phyloP scores from a whole-genome alignment of 306 rosid genomes.

The Geum urbanum region DNA sequence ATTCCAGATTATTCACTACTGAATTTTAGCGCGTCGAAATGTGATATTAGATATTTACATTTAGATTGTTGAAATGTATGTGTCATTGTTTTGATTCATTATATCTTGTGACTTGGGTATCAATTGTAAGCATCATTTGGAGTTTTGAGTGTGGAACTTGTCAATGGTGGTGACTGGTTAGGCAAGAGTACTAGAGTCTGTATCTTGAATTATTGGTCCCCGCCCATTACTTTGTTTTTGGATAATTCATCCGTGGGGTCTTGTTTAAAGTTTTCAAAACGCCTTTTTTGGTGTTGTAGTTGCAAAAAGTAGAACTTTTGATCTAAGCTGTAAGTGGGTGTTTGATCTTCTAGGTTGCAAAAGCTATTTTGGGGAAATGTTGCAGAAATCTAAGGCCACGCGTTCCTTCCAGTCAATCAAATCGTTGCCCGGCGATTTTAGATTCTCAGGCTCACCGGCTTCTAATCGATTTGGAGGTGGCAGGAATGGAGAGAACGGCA shows the following conservation, averaged over 20 bases:
- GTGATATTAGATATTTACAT: slow-evolving; percentile 3
- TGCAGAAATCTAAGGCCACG: slow-evolving; percentile 42
- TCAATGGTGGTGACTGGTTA: slow-evolving; percentile 35
- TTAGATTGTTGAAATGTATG: slow-evolving; percentile 22
- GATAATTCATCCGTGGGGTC: slow-evolving; percentile 58
- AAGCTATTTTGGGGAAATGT: slow-evolving; percentile 54
- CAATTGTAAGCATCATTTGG: too few relatives aligned
- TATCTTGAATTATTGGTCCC: slow-evolving; percentile 60
- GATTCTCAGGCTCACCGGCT: slow-evolving; percentile 35
- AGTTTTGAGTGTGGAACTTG: slow-evolving; percentile 18
- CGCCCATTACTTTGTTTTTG: slow-evolving; percentile 45
- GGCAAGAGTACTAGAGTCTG: slow-evolving; percentile 38
- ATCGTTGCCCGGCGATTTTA: slow-evolving; percentile 64
- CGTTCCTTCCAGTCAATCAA: slow-evolving; percentile 57
- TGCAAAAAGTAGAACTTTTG: slow-evolving; percentile 34
- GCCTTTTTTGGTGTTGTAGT: slow-evolving; percentile 29
- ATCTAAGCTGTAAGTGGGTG: slow-evolving; percentile 28
- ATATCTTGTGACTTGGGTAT: too few relatives aligned
- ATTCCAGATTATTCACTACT: too few relatives aligned
- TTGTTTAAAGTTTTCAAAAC: slow-evolving; percentile 43
- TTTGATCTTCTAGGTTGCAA: slow-evolving; percentile 37
- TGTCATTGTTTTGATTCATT: too few relatives aligned
- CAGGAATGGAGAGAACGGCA: slow-evolving; percentile 32
- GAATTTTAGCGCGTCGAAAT: slow-evolving; percentile 6
- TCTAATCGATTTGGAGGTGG: slow-evolving; percentile 35